A percentile compares a stretch with the other conserved stretches of the same genome.
phyloP scores from a whole-genome alignment of 2,329 filamentous ascomycete genomes.

The Fusarium sp. region DNA sequence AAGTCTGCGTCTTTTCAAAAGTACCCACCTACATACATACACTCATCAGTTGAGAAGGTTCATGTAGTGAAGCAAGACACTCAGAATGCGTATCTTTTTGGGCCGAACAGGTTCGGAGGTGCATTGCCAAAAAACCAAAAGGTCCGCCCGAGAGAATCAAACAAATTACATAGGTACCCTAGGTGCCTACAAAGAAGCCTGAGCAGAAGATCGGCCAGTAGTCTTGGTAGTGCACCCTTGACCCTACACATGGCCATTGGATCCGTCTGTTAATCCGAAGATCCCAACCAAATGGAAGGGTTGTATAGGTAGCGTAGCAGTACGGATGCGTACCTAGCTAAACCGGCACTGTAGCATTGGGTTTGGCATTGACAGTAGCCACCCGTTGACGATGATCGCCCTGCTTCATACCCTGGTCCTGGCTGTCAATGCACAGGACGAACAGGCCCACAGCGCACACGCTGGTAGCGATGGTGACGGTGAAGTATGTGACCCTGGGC shows the following conservation, averaged over 20 bases:
- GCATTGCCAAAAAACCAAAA: background rate
- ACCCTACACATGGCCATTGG: conserved; percentile 9
- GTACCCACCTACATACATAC: background rate
- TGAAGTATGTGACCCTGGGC: conserved; percentile 33
- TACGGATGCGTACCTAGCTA: background rate
- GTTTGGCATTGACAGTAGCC: conserved; percentile 19
- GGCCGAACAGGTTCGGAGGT: background rate
- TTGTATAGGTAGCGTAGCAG: conserved; percentile 7
- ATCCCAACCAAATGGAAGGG: conserved; percentile 31
- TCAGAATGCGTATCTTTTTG: background rate
- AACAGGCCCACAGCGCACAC: conserved; percentile 22
- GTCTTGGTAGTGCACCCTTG: background rate
- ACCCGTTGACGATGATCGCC: conserved; percentile 44
- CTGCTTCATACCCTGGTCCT: conserved; percentile 35
- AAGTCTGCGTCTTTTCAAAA: background rate
- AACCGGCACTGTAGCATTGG: background rate
- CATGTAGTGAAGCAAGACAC: background rate
- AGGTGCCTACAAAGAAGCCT: background rate
- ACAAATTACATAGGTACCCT: background rate
- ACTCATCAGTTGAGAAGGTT: background rate
- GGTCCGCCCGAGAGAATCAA: background rate
- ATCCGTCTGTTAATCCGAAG: conserved; percentile 19
- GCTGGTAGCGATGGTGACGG: conserved; percentile 36
- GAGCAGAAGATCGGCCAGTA: background rate
- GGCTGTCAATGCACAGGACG: conserved; percentile 24